Conservation (phyloP, 495 filamentous ascomycete species). For the Penicillium roqueforti region DNA sequence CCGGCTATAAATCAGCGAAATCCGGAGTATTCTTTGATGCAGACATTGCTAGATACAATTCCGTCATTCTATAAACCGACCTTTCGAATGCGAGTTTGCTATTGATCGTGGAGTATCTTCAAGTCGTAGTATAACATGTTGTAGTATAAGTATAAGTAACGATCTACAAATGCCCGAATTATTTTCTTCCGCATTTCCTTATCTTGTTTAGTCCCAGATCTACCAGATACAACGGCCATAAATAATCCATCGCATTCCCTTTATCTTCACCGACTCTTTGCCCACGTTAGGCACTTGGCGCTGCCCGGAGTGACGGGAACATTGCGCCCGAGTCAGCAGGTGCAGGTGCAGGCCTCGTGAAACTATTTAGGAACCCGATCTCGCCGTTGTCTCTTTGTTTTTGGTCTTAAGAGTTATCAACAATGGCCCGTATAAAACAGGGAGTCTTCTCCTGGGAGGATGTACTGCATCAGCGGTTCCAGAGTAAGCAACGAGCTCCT, state of each 20-base stretch:
- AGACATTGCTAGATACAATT: not conserved
- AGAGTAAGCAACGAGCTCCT: conserved; percentile 27
- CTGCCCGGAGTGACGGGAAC: conserved; percentile 18
- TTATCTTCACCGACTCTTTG: conserved; percentile 15
- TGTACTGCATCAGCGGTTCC: conserved; percentile 44
- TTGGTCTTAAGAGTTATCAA: not conserved
- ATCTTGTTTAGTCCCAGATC: not conserved
- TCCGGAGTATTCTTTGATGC: not conserved
- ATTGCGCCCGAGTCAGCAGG: conserved; percentile 16
- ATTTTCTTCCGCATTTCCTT: not conserved
- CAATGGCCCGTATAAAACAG: conserved; percentile 40
- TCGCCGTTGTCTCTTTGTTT: not conserved
- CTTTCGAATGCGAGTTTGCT: not conserved
- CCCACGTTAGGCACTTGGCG: not conserved
- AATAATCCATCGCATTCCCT: not conserved
- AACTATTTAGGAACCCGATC: not conserved
- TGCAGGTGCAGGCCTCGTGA: not conserved
- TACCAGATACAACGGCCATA: not conserved
- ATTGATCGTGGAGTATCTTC: no score
- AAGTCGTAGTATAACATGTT: no score
- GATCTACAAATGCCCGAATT: not conserved
- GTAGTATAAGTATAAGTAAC: no score
- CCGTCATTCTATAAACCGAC: not conserved
- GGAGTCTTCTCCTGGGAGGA: conserved; percentile 49
- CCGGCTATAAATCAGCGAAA: not conserved